These are phyloP conservation scores for Aquilaria sinensis DNA, from an alignment of 345 rosid genomes.

Conservation along the genomic window DNA sequence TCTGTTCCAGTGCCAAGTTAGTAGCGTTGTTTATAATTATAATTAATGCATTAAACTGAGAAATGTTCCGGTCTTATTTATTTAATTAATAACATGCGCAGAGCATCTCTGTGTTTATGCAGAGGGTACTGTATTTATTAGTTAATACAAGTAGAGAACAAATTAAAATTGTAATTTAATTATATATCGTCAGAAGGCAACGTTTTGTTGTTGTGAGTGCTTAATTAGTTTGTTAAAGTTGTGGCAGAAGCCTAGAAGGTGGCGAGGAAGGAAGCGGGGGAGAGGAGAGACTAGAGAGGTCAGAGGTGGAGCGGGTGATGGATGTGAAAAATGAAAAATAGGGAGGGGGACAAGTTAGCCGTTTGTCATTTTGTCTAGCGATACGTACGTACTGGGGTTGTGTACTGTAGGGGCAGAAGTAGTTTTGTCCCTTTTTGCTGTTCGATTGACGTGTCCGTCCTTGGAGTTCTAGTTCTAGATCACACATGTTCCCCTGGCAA, in stretches of 20 bases:
- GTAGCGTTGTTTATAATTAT: no score
- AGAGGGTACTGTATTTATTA: background rate
- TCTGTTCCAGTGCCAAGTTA: constrained; percentile 26
- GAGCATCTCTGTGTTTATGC: background rate
- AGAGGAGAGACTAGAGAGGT: background rate
- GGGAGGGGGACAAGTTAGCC: constrained; percentile 21
- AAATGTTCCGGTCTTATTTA: no score
- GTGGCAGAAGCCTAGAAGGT: background rate
- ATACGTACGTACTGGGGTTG: background rate
- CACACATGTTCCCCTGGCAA: background rate
- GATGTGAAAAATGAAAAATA: no score
- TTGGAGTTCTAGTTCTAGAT: constrained; percentile 7
- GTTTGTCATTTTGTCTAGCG: constrained; percentile 17
- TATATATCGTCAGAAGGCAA: no score
- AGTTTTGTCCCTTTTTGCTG: constrained; percentile 19
- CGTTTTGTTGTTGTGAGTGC: background rate
- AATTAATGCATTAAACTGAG: no score
- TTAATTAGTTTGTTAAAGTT: background rate
- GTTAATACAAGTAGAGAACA: background rate
- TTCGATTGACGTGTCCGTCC: constrained; percentile 26
- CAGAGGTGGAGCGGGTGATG: no score
- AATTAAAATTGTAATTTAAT: no score
- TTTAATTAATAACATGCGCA: background rate
- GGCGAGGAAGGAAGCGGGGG: background rate
- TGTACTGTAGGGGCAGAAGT: no score